Percentiles rank a stretch among this genome's conserved stretches.
phyloP scores from a whole-genome alignment of 129 eudicot species.

The Lactuca saligna region DNA sequence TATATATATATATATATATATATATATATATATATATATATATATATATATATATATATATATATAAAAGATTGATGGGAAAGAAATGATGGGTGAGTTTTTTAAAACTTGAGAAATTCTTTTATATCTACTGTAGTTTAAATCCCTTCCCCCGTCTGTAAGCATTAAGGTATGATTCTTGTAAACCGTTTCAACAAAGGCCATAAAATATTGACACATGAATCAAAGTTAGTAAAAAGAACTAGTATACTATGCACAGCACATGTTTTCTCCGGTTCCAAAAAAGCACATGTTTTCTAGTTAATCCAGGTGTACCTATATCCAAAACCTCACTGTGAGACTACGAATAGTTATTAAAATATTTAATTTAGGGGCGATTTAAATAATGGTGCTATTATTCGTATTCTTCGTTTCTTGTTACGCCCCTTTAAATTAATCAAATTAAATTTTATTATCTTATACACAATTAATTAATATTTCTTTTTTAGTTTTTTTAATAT shows the following conservation, averaged over 20 bases:
- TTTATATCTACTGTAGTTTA: slow-evolving; percentile 1
- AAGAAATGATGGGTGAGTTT: too few species aligned
- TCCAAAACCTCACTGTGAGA: background rate
- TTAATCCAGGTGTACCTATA: background rate
- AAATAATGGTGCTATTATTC: too few species aligned
- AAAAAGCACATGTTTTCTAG: background rate
- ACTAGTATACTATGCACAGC: background rate
- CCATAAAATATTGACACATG: slow-evolving; percentile 26
- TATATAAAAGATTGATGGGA: too few species aligned
- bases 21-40: too few species aligned
- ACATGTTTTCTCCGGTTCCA: background rate
- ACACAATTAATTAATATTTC: too few species aligned
- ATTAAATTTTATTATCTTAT: too few species aligned
- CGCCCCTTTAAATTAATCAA: too few species aligned
- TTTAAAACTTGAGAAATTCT: background rate
- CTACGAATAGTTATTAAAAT: background rate
- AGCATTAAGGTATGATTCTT: slow-evolving; percentile 11
- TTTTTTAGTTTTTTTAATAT: too few species aligned
- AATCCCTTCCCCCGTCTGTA: background rate
- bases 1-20: too few species aligned
- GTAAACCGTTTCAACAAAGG: background rate
- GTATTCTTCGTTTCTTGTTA: too few species aligned
- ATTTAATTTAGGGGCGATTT: too few species aligned
- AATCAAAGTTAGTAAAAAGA: slow-evolving; percentile 23
- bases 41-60: too few species aligned